Evolutionary conservation across 768 basidiomycete species (phyloP), one percentile per base, ranked within the genome.

Genomic region (Steccherinum ochraceum): DNA sequence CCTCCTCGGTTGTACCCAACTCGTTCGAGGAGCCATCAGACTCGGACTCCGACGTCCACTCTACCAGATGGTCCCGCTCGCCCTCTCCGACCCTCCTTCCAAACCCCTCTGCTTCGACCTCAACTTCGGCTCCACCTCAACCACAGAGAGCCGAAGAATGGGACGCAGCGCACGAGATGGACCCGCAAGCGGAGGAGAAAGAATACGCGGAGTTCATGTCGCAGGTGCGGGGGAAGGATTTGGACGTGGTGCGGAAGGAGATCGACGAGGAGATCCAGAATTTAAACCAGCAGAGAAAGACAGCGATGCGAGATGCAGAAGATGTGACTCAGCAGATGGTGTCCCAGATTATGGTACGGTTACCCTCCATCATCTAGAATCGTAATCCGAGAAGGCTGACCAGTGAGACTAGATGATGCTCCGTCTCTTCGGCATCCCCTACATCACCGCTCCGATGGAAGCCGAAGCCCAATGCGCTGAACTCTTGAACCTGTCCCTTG

Each of bases 401-500:
- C n/a, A n/a, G n/a, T n/a, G n/a, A n/a, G n/a, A n/a, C n/a, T 56
- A 97, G 93, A 80, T 84, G 45, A 84, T 99, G 80, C 70, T 99
- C 13, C 83, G 90, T 35, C 76, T 96, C 18, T 97, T 97, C 59
- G 96, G 96, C 12, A 96, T 98, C 49, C 96, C 96, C 2, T 99
- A 95, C 61, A 90, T 98, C 60, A 96, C 94, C 3, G 96, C 96
- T 2, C 96, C 96, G 1, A 95, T 95, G 92, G 96, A 99, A 74
- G 96, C 96, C 40, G 96, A 99, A 67, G 96, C 96, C 0, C 96
- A 99, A 66, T 99, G 96, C 62, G 95, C 96, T 0, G 85, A 91
- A 58, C 83, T 99, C 7, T 84, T 92, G 5, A 72, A 80, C 3
- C 75, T 97, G 12, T 81, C 84, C 13, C 76, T 98, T 24, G 95